These are phyloP conservation scores for Kodamaea plutei DNA, from an alignment of 1,139 yeast genomes.

Conservation along the genomic window DNA sequence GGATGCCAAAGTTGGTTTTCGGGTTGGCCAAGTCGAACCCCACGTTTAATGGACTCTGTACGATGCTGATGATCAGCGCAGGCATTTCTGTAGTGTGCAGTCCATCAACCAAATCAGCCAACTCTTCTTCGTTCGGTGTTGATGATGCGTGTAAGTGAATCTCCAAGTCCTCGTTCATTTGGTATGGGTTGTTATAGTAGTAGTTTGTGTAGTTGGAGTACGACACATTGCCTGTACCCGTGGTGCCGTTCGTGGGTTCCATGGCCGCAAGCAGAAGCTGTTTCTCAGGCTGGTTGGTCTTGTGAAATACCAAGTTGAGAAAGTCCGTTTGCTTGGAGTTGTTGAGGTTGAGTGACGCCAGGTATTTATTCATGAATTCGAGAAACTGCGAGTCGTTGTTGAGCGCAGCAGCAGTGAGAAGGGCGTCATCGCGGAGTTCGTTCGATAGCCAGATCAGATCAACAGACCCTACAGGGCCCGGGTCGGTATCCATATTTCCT, in stretches of 20 bases:
- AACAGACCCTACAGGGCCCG: neutral
- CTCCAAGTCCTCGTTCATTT: conserved; percentile 39
- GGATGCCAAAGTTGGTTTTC: conserved; percentile 39
- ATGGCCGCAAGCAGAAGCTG: neutral
- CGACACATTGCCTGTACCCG: conserved; percentile 14
- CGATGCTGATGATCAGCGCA: conserved; percentile 44
- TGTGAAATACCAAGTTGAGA: conserved; percentile 51
- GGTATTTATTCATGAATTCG: conserved; percentile 44
- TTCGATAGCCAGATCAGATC: conserved; percentile 52
- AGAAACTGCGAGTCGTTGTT: conserved; percentile 59
- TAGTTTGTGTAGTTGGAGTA: conserved; percentile 41
- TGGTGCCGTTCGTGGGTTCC: neutral
- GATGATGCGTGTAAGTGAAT: conserved; percentile 42
- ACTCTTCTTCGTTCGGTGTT: conserved; percentile 22
- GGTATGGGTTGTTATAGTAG: conserved; percentile 42
- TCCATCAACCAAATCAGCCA: conserved; percentile 37
- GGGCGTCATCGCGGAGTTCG: conserved; percentile 67
- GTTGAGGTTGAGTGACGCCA: conserved; percentile 9
- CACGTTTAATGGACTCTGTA: conserved; percentile 37
- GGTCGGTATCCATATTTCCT: neutral
- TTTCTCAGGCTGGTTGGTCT: conserved; percentile 18
- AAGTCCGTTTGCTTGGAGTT: conserved; percentile 32
- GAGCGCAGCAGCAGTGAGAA: conserved; percentile 68
- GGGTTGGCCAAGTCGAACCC: conserved; percentile 37
- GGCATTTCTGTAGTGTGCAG: conserved; percentile 38